A percentile compares a stretch with the other conserved stretches of the same genome.
These are phyloP conservation scores for Purshia tridentata DNA, from an alignment of 306 rosid genomes.

Conservation along the genomic window DNA sequence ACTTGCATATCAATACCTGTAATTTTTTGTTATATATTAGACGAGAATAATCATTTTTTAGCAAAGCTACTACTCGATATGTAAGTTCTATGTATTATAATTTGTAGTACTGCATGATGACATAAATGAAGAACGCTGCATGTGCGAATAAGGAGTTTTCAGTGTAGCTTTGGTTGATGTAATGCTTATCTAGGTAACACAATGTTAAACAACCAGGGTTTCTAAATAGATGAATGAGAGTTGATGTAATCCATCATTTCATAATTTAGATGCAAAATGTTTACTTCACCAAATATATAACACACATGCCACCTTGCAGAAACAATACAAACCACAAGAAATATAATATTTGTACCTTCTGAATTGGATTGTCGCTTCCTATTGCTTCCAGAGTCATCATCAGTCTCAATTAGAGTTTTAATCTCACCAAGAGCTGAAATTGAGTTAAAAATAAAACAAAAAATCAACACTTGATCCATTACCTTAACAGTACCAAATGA, in stretches of 20 bases:
- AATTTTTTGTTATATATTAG: neutral
- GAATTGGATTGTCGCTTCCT: conserved; percentile 13
- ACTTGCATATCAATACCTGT: conserved; percentile 23
- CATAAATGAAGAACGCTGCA: no score
- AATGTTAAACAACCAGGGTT: no score
- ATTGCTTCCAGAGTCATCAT: neutral
- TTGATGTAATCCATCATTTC: no score
- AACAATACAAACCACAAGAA: neutral
- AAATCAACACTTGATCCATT: conserved; percentile 11
- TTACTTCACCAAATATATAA: neutral
- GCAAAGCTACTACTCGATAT: neutral
- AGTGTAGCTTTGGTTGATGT: no score
- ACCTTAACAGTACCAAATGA: neutral
- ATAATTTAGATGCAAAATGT: no score
- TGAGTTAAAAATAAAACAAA: neutral
- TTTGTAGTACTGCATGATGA: neutral
- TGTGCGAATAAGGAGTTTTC: no score
- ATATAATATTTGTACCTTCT: conserved; percentile 5
- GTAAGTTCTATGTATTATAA: neutral
- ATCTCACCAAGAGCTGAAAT: conserved; percentile 21
- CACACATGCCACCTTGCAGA: neutral
- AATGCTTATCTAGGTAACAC: neutral
- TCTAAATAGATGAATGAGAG: no score
- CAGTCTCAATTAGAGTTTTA: conserved; percentile 20
- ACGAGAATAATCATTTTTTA: neutral